Evolutionary conservation across 1,139 yeast genomes (phyloP).

Genomic region (Saccharomyces hybrid): DNA sequence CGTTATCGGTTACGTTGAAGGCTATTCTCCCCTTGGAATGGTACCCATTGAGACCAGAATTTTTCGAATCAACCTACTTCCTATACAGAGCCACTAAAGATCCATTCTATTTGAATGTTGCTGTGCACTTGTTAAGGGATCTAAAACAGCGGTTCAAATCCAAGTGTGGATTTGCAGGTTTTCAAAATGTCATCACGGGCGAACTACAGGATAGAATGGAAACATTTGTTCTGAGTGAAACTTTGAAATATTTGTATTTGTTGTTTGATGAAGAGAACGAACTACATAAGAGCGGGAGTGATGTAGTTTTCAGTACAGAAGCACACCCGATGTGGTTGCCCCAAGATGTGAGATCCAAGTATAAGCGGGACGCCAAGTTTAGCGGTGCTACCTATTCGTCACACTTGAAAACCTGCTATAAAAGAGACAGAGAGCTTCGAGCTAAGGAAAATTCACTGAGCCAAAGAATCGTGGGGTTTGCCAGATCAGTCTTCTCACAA

Average conservation of each 20-base stretch:
- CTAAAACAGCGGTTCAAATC: constrained; percentile 47
- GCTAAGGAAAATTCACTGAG: neutral
- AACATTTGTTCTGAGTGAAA: constrained; percentile 84
- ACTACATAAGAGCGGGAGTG: constrained; percentile 43
- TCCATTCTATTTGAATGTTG: constrained; percentile 73
- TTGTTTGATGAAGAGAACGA: constrained; percentile 64
- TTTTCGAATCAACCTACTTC: constrained; percentile 80
- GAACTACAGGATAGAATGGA: constrained; percentile 76
- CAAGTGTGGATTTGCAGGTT: constrained; percentile 77
- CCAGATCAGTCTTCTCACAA: neutral
- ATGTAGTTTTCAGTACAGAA: constrained; percentile 79
- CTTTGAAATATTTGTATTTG: constrained; percentile 73
- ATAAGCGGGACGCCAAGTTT: constrained; percentile 16
- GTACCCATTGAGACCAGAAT: constrained; percentile 91
- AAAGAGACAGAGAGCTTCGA: constrained; percentile 2
- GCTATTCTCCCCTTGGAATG: constrained; percentile 54
- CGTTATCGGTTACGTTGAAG: neutral
- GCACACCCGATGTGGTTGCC: constrained; percentile 83
- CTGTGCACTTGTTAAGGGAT: constrained; percentile 52
- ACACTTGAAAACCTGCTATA: constrained; percentile 13
- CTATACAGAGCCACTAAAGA: constrained; percentile 79
- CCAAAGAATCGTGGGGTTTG: neutral
- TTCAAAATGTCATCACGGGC: constrained; percentile 60
- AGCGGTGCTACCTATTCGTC: constrained; percentile 14
- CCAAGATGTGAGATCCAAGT: constrained; percentile 16